Conservation (phyloP, 2,329 filamentous ascomycete species). For the Penicillium sp. region DNA sequence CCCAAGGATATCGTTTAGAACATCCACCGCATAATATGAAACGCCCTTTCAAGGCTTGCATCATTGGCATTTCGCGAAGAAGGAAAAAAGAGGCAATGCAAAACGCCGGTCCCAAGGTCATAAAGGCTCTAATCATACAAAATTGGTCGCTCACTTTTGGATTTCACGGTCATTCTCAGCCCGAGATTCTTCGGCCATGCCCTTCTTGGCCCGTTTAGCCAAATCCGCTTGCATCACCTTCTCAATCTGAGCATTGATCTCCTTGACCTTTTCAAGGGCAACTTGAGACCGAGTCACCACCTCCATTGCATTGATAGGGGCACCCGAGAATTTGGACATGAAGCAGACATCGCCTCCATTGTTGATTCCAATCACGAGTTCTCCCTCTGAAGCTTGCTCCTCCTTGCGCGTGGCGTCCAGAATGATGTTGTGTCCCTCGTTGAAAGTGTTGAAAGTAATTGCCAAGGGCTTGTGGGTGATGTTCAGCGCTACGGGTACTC, state of each 20-base stretch:
- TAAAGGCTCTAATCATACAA: slow-evolving; percentile 28
- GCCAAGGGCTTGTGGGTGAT: slow-evolving; percentile 92
- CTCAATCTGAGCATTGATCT: slow-evolving; percentile 74
- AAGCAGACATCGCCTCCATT: slow-evolving; percentile 88
- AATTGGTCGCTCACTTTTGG: slow-evolving; percentile 5
- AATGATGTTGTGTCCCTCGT: slow-evolving; percentile 47
- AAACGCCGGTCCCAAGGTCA: slow-evolving; percentile 25
- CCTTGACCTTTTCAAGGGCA: slow-evolving; percentile 77
- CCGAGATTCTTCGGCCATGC: slow-evolving; percentile 80
- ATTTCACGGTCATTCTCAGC: slow-evolving; percentile 78
- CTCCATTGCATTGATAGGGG: slow-evolving; percentile 74
- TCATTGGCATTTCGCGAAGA: background rate
- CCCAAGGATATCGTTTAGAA: background rate
- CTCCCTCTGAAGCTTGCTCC: slow-evolving; percentile 63
- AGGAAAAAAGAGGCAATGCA: slow-evolving; percentile 4
- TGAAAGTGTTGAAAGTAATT: slow-evolving; percentile 83
- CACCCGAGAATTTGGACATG: slow-evolving; percentile 85
- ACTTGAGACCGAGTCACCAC: slow-evolving; percentile 74
- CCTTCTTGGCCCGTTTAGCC: slow-evolving; percentile 61
- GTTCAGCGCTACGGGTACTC: slow-evolving; percentile 85
- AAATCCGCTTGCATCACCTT: slow-evolving; percentile 73
- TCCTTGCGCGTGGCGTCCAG: slow-evolving; percentile 49
- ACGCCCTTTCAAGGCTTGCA: background rate
- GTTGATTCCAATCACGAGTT: slow-evolving; percentile 80
- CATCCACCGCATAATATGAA: background rate